Evolutionary conservation across 148 eudicot species (phyloP).

Genomic region (Chenopodium formosanum): DNA sequence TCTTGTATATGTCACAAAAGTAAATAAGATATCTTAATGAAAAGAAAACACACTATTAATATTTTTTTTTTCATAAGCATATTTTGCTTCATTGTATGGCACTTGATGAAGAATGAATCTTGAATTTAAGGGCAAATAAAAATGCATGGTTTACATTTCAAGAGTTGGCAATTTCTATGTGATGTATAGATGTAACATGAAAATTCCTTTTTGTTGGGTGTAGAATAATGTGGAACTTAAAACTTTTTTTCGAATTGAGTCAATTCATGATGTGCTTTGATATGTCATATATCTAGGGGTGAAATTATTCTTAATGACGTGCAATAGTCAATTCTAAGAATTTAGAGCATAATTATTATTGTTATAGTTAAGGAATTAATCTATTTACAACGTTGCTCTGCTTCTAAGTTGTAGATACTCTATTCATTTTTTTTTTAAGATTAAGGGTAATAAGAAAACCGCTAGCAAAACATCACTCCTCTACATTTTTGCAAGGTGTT

Average conservation of each 20-base stretch:
- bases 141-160: background rate
- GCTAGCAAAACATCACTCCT: too few relatives aligned
- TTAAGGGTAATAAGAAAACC: too few relatives aligned
- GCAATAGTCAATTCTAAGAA: too few relatives aligned
- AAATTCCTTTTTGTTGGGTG: background rate
- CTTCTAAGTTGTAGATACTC: too few relatives aligned
- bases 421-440: too few relatives aligned
- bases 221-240: background rate
- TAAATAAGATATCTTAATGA: conserved; percentile 15
- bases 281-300: too few relatives aligned
- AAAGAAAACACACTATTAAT: conserved; percentile 13
- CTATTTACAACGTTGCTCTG: too few relatives aligned
- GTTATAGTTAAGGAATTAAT: too few relatives aligned
- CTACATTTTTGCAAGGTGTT: too few relatives aligned
- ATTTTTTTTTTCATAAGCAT: conserved; percentile 9
- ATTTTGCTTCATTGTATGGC: conserved; percentile 2
- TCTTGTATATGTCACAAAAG: background rate
- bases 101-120: background rate
- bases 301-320: too few relatives aligned
- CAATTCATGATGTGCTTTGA: too few relatives aligned
- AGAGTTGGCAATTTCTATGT: background rate
- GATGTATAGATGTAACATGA: background rate
- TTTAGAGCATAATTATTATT: too few relatives aligned
- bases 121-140: background rate
- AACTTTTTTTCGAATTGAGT: background rate